These are phyloP conservation scores for Pseudonitzschia multiseries DNA, from an alignment of 108 stramenopile species.

Conservation along the genomic window DNA sequence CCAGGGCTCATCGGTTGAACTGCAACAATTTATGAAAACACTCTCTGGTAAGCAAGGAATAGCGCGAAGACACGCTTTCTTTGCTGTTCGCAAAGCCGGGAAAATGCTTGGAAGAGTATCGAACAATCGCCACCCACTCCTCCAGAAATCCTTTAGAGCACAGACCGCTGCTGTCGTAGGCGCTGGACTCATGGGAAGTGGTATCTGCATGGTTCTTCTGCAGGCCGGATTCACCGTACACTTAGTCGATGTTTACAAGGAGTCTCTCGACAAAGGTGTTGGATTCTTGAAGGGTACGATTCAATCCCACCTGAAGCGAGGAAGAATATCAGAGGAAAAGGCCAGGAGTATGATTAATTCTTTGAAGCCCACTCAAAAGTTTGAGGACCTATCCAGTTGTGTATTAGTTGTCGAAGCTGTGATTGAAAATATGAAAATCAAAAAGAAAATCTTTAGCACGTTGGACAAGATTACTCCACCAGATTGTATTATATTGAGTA, in stretches of 20 bases:
- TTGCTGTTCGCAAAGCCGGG: constrained; percentile 87
- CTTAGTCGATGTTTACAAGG: constrained; percentile 82
- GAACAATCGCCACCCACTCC: constrained; percentile 24
- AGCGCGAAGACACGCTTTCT: constrained; percentile 91
- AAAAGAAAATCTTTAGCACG: constrained; percentile 85
- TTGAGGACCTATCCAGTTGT: constrained; percentile 57
- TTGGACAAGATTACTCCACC: constrained; percentile 74
- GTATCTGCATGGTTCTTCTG: constrained; percentile 92
- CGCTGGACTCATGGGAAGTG: constrained; percentile 96
- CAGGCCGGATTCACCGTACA: constrained; percentile 84
- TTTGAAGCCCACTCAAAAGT: constrained; percentile 34
- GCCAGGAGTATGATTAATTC: constrained; percentile 32
- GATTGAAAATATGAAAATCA: constrained; percentile 93
- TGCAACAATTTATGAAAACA: constrained; percentile 62
- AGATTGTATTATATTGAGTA: constrained; percentile 48
- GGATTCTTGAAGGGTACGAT: constrained; percentile 58
- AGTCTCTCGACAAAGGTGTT: constrained; percentile 67
- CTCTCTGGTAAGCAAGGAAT: constrained; percentile 68
- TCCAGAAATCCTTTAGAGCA: constrained; percentile 17
- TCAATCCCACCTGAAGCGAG: constrained; percentile 54
- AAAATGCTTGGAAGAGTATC: constrained; percentile 35
- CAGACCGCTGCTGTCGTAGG: constrained; percentile 82
- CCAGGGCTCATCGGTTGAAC: constrained; percentile 72
- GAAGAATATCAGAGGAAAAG: constrained; percentile 39
- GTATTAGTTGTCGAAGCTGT: constrained; percentile 93